Conservation (phyloP, 208 protist species). For the Leishmania mexicana region DNA sequence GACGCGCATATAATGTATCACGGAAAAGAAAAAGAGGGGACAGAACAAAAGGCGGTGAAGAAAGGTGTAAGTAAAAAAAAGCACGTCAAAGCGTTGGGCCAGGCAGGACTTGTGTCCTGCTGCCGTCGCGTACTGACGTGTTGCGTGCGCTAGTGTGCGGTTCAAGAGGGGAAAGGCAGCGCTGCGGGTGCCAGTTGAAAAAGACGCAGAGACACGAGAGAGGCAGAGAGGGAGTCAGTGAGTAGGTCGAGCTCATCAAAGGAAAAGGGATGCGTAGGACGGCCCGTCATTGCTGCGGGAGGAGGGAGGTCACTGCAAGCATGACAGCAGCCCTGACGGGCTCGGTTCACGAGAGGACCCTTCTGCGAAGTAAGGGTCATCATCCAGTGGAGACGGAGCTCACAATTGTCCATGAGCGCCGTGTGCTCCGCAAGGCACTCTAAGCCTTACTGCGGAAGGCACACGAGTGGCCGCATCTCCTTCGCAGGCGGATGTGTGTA, state of each 20-base stretch:
- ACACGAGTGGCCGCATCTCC: background rate
- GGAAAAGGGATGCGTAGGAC: background rate
- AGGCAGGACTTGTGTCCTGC: background rate
- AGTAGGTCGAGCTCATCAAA: background rate
- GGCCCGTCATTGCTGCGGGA: background rate
- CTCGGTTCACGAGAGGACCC: background rate
- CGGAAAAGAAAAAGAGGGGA: background rate
- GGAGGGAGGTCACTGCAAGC: background rate
- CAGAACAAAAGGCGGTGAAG: background rate
- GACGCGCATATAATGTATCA: too few species aligned
- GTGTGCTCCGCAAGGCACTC: background rate
- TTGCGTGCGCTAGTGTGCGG: background rate
- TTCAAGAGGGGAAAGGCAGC: background rate
- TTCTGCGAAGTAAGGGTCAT: background rate
- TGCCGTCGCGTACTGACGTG: background rate
- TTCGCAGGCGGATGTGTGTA: background rate
- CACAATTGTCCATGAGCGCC: background rate
- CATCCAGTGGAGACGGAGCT: background rate
- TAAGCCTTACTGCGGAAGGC: background rate
- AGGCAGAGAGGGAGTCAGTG: background rate
- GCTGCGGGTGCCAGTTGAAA: background rate
- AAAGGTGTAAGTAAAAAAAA: background rate
- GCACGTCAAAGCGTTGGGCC: background rate
- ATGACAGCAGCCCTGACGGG: background rate
- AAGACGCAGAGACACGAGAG: background rate